Base-by-base conservation (phyloP, 225 moss, liverwort and hornwort genomes). In the Bryum argenteum region DNA sequence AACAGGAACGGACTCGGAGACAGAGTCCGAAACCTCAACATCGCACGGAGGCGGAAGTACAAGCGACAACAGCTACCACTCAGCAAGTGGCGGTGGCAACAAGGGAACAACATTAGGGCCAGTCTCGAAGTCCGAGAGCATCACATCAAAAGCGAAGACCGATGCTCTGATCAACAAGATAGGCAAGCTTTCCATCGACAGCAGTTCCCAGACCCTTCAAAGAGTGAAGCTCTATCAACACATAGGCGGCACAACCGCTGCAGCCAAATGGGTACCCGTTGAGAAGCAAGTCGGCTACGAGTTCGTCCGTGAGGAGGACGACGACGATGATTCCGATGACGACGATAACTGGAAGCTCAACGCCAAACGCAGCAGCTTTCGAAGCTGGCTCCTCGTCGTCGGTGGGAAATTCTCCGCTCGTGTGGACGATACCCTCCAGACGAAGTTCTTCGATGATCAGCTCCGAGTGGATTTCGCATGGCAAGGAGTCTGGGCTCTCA, bases 161-260 rank as follows among this genome's bases (percentile, higher is more conserved):
- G 91, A 93, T 72, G 73, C 85, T 54, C 75, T 96, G 58, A 84
- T 85, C 53, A 33, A 82, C 24, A 90, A 87, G 60, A 76, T 96
- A 45, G 91, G 91, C 15, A 88, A 84, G 18, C 87, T 96, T 54
- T 81, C 75, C 16, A 72, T 96, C 63, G 72, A 81, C 40, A 77
- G 66, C 48, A 63, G 63, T 18, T 20, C 85, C 51, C 69, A 80
- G 42, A 89, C 81, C 8, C 66, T 84, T 56, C 89, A 91, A 51
- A 80, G 87, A 67, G 98, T 89, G 54, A 98, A 94, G 55, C 71
- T 98, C 10, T 98, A 94, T 59, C 83, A 87, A 10, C 91, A 98
- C 51, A 54, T 83, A 9, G 92, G 88, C 10, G 89, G 89, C 5
- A 73, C 73, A 12, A 78, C 76, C 10, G 59, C 80, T 28, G 63